Percentiles rank a stretch among this genome's conserved stretches.
Conservation (phyloP, 768 basidiomycete species). For the Serendipita indica region DNA sequence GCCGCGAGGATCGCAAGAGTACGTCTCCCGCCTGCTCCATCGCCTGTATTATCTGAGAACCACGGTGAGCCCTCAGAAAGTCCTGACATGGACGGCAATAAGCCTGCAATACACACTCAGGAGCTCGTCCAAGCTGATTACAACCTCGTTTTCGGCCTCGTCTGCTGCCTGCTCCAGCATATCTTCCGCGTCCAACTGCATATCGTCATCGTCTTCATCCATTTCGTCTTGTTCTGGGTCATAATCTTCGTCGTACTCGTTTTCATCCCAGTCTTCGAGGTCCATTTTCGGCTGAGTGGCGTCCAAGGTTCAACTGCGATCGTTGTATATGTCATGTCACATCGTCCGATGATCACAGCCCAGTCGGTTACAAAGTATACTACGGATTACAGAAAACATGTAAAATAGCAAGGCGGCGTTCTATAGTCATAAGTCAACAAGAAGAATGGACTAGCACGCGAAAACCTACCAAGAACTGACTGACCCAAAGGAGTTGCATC, state of each 20-base stretch:
- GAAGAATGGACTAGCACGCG: background rate
- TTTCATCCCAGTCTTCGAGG: background rate
- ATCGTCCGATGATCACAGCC: too few relatives aligned
- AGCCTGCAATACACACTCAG: background rate
- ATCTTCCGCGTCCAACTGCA: conserved; percentile 16
- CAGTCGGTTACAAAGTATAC: background rate
- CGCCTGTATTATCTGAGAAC: background rate
- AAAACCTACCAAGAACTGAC: background rate
- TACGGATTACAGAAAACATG: conserved; percentile 4
- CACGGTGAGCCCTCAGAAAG: background rate
- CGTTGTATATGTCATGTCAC: too few relatives aligned
- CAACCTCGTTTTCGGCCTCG: background rate
- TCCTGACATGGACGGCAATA: background rate
- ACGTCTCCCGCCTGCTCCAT: background rate
- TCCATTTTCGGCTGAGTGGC: background rate
- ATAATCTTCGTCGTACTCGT: conserved; percentile 12
- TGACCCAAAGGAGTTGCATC: background rate
- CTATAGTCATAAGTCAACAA: background rate
- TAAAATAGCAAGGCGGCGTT: conserved; percentile 4
- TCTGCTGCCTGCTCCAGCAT: conserved; percentile 4
- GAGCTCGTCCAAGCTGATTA: background rate
- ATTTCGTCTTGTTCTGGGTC: conserved; percentile 16
- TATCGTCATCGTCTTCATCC: conserved; percentile 20
- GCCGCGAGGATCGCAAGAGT: background rate
- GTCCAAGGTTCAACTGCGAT: background rate